These are phyloP conservation scores for Ophiosphaerella korrae DNA, from an alignment of 2,329 filamentous ascomycete species.

Conservation along the genomic window DNA sequence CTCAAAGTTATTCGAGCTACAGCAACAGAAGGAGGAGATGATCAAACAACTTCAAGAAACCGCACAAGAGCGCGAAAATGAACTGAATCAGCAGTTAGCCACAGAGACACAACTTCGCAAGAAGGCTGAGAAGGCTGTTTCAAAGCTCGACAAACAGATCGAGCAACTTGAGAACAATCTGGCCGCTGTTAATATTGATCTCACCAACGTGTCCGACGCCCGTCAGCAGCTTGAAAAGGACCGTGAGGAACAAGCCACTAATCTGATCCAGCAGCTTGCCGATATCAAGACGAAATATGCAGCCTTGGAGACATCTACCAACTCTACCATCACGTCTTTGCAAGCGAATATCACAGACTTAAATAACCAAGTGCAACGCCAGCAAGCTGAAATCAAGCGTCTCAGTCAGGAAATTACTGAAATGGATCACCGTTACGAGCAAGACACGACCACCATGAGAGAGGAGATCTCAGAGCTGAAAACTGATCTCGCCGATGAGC, in stretches of 20 bases:
- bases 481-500: slow-evolving; percentile 22
- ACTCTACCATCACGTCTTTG: slow-evolving; percentile 37
- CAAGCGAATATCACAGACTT: slow-evolving; percentile 49
- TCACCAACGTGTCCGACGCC: slow-evolving; percentile 32
- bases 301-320: slow-evolving; percentile 38
- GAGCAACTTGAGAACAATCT: slow-evolving; percentile 43
- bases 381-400: slow-evolving; percentile 46
- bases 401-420: slow-evolving; percentile 35
- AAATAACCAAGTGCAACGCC: slow-evolving; percentile 46
- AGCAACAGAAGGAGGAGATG: slow-evolving; percentile 49
- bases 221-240: slow-evolving; percentile 40
- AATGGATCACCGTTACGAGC: slow-evolving; percentile 32
- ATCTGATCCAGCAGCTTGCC: slow-evolving; percentile 43
- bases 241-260: slow-evolving; percentile 40
- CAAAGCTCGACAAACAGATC: slow-evolving; percentile 42
- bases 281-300: slow-evolving; percentile 38
- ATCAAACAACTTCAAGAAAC: slow-evolving; percentile 46
- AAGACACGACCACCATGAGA: slow-evolving; percentile 32
- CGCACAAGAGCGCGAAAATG: slow-evolving; percentile 47
- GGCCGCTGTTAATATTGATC: slow-evolving; percentile 24
- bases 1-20: slow-evolving; percentile 53
- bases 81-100: slow-evolving; percentile 46
- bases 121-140: slow-evolving; percentile 43
- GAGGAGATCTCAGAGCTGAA: slow-evolving; percentile 29
- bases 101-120: slow-evolving; percentile 48